Evolutionary conservation across 495 filamentous ascomycete genomes (phyloP).

Genomic region (Rhizodiscina lignyota): DNA sequence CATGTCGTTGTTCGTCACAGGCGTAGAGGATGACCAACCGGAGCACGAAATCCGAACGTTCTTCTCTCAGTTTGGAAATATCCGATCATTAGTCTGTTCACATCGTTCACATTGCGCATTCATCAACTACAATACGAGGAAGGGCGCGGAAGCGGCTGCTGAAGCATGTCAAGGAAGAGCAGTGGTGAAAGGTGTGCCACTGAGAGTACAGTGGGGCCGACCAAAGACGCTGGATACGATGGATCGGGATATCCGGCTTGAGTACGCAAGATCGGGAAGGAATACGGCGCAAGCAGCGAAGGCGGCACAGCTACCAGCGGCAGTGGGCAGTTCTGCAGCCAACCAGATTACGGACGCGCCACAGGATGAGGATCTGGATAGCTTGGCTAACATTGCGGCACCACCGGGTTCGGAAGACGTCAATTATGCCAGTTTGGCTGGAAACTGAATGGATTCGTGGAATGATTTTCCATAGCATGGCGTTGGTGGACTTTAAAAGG

Average conservation of each 20-base stretch:
- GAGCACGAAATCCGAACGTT: conserved; percentile 81
- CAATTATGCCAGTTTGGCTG: conserved; percentile 70
- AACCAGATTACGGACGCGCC: conserved; percentile 9
- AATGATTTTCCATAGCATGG: conserved; percentile 1
- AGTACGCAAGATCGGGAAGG: conserved; percentile 58
- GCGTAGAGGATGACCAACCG: conserved; percentile 89
- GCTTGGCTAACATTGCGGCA: conserved; percentile 42
- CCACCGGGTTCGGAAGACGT: conserved; percentile 73
- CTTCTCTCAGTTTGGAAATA: conserved; percentile 71
- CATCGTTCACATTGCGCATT: conserved; percentile 96
- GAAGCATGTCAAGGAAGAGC: conserved; percentile 74
- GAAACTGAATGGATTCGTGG: conserved; percentile 41
- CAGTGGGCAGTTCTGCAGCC: conserved; percentile 15
- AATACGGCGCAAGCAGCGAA: conserved; percentile 25
- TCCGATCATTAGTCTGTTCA: conserved; percentile 82
- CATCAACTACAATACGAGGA: conserved; percentile 74
- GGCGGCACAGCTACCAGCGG: not conserved
- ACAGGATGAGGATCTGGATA: conserved; percentile 31
- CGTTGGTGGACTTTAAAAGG: conserved; percentile 24
- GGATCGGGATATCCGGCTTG: conserved; percentile 62
- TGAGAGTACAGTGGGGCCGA: conserved; percentile 80
- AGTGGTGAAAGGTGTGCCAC: conserved; percentile 65
- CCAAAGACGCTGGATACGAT: conserved; percentile 81
- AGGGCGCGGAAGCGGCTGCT: conserved; percentile 70
- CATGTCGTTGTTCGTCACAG: conserved; percentile 83